A percentile compares a stretch with the other conserved stretches of the same genome.
Evolutionary conservation across 108 stramenopile species (phyloP).

Genomic region (Skeletonema costatum): DNA sequence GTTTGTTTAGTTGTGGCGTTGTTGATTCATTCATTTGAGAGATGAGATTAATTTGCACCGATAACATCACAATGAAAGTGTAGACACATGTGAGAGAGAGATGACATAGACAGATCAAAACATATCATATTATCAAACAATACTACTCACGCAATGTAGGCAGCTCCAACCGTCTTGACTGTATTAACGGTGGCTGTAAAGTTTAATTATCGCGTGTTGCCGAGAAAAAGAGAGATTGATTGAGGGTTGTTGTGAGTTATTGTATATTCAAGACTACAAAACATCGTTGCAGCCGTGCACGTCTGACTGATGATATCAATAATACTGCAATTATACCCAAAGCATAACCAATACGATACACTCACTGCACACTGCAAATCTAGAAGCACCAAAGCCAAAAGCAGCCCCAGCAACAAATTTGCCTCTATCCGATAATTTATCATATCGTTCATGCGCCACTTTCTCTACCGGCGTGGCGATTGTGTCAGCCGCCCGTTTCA

Average conservation of each 20-base stretch:
- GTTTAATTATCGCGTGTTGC: not conserved
- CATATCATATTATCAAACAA: not conserved
- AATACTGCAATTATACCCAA: not conserved
- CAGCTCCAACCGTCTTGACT: slow-evolving; percentile 32
- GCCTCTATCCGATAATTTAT: slow-evolving; percentile 28
- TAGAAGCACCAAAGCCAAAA: slow-evolving; percentile 33
- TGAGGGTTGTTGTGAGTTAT: not conserved
- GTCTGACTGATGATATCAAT: not conserved
- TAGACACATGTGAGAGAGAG: not conserved
- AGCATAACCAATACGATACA: not conserved
- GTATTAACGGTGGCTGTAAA: slow-evolving; percentile 23
- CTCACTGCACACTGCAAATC: slow-evolving; percentile 30
- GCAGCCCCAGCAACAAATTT: slow-evolving; percentile 30
- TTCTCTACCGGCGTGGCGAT: slow-evolving; percentile 10
- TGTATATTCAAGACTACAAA: not conserved
- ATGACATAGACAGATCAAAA: too few relatives aligned
- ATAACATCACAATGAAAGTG: not conserved
- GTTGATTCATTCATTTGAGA: not conserved
- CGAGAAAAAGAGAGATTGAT: not conserved
- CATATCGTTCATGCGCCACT: slow-evolving; percentile 13
- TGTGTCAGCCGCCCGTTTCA: not conserved
- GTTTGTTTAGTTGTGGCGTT: not conserved
- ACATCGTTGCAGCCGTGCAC: not conserved
- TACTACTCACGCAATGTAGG: slow-evolving; percentile 35
- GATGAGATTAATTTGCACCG: not conserved